Conservation (phyloP, 805 yeast genomes). For the Diddensiella santjacobensis region DNA sequence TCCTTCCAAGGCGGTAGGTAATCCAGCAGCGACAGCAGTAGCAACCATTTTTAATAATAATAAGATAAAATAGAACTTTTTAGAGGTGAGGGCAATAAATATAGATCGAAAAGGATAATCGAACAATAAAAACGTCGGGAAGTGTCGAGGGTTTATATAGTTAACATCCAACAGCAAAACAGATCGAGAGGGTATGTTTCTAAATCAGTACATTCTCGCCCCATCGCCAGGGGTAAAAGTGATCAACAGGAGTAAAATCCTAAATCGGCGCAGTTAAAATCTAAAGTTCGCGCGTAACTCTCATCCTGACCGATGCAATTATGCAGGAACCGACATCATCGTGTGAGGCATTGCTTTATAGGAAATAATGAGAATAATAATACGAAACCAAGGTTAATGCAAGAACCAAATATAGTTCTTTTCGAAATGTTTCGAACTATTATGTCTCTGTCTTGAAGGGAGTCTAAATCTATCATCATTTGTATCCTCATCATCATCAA, state of each 20-base stretch:
- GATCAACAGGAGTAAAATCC: not conserved
- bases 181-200: not conserved
- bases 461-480: not conserved
- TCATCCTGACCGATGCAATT: not conserved
- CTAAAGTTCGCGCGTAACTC: not conserved
- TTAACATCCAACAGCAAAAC: not conserved
- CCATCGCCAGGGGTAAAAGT: constrained; percentile 1
- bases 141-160: not conserved
- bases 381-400: too few species aligned
- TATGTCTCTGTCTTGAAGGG: not conserved
- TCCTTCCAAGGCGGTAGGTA: constrained; percentile 1
- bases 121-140: not conserved
- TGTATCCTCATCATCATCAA: not conserved
- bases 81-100: too few species aligned
- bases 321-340: not conserved
- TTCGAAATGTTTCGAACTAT: too few species aligned
- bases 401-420: too few species aligned
- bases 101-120: not conserved
- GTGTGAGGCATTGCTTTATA: too few species aligned
- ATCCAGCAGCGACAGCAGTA: constrained; percentile 5
- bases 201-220: not conserved
- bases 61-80: too few species aligned
- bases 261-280: too few species aligned
- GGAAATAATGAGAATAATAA: too few species aligned
- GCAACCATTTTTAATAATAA: constrained; percentile 5